Percentiles rank a stretch among this genome's conserved stretches.
Conservation (phyloP, 2,329 filamentous ascomycete genomes). For the Aspergillus amoenus region DNA sequence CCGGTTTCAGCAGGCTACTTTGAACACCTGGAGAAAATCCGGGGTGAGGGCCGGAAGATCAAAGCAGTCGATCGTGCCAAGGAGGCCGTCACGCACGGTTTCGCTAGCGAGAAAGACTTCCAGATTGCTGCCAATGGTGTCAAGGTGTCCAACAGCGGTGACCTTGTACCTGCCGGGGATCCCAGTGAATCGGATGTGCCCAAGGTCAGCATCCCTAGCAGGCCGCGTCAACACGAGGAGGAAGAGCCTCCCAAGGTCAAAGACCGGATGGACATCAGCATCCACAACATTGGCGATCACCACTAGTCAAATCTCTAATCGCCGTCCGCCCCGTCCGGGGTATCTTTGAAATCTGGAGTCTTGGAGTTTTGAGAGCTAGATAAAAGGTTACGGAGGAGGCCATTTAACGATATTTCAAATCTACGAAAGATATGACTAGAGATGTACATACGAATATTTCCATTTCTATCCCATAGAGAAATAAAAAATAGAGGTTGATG, state of each 20-base stretch:
- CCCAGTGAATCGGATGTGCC: conserved; percentile 23
- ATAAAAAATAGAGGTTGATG: background rate
- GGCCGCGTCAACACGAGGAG: conserved; percentile 25
- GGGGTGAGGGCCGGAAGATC: conserved; percentile 68
- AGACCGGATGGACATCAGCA: conserved; percentile 59
- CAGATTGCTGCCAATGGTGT: conserved; percentile 63
- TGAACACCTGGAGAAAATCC: conserved; percentile 69
- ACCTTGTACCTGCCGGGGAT: conserved; percentile 52
- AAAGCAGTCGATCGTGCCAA: conserved; percentile 66
- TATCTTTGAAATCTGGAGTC: conserved; percentile 17
- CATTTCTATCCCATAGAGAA: background rate
- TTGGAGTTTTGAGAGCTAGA: conserved; percentile 23
- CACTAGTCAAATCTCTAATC: conserved; percentile 26
- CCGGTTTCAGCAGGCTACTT: conserved; percentile 79
- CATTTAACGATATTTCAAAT: conserved; percentile 16
- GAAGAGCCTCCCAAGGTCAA: conserved; percentile 43
- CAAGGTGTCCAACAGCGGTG: conserved; percentile 55
- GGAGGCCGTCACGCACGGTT: conserved; percentile 63
- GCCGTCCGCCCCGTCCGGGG: background rate
- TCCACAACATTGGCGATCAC: conserved; percentile 58
- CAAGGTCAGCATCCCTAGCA: conserved; percentile 22
- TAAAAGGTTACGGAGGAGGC: conserved; percentile 18
- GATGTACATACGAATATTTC: conserved; percentile 5
- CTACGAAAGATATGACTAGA: conserved; percentile 12
- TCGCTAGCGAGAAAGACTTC: conserved; percentile 60